phyloP scores from a whole-genome alignment of 2,329 filamentous ascomycete genomes.

The Emergomyces orientalis region DNA sequence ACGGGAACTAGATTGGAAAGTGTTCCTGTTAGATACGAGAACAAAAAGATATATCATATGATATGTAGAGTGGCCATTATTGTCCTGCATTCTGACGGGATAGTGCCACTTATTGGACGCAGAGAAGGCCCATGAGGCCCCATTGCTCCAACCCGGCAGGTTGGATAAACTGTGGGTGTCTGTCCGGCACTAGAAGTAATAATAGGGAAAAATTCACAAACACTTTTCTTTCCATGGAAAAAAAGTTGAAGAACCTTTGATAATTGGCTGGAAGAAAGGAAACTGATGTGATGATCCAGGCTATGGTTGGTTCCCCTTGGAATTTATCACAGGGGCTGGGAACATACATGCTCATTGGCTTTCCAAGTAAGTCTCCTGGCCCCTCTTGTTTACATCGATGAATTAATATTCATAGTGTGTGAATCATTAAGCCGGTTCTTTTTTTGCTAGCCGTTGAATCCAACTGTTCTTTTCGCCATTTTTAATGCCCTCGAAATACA shows the following conservation, averaged over 20 bases:
- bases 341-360: background rate
- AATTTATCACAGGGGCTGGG: background rate
- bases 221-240: background rate
- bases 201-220: background rate
- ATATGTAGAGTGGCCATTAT: background rate
- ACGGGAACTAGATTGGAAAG: background rate
- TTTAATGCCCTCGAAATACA: too few relatives aligned
- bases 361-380: background rate
- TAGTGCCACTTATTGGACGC: background rate
- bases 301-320: background rate
- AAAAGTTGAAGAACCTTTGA: background rate
- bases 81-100: background rate
- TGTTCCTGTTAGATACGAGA: background rate
- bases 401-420: background rate
- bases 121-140: too few relatives aligned
- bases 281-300: background rate
- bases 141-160: background rate
- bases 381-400: background rate
- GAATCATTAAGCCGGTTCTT: background rate
- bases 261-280: background rate
- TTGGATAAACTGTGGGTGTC: background rate
- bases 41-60: background rate
- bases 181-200: background rate
- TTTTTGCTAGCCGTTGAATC: too few relatives aligned
- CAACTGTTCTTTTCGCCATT: background rate